Percentiles rank a stretch among this genome's conserved stretches.
These are phyloP conservation scores for Cucurbita ficifolia DNA, from an alignment of 306 rosid genomes.

Conservation along the genomic window DNA sequence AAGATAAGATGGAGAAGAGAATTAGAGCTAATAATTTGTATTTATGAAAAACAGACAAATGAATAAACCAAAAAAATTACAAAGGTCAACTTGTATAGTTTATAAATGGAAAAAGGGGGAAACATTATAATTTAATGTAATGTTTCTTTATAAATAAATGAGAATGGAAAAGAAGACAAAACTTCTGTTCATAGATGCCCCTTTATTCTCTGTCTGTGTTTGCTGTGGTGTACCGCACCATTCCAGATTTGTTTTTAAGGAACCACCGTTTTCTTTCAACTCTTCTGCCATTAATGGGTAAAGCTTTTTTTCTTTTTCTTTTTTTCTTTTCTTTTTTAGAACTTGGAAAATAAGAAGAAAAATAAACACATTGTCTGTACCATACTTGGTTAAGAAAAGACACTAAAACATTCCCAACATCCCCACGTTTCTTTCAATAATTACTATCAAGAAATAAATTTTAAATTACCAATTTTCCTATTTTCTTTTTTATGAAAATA, in stretches of 20 bases:
- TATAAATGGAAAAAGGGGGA: not conserved
- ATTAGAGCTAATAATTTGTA: not conserved
- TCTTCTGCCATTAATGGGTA: not conserved
- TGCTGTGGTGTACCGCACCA: conserved; percentile 8
- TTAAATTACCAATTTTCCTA: not conserved
- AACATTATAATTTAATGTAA: not conserved
- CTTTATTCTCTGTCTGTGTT: not conserved
- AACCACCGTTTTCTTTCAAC: not conserved
- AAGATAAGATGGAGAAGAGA: conserved; percentile 1
- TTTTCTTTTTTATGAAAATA: no score
- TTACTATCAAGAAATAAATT: not conserved
- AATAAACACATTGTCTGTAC: not conserved
- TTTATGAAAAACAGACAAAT: not conserved
- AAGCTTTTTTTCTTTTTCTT: not conserved
- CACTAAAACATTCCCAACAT: not conserved
- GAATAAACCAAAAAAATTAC: not conserved
- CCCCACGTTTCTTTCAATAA: not conserved
- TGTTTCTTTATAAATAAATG: not conserved
- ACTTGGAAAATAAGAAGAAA: not conserved
- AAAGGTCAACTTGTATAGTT: not conserved
- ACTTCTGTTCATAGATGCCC: not conserved
- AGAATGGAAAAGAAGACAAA: not conserved
- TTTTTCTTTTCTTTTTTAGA: not conserved
- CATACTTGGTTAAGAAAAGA: not conserved
- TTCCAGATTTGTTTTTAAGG: not conserved